Evolutionary conservation across 2,329 filamentous ascomycete genomes (phyloP), one percentile per base, ranked within the genome.

Genomic region (Aspergillus aculeatus): DNA sequence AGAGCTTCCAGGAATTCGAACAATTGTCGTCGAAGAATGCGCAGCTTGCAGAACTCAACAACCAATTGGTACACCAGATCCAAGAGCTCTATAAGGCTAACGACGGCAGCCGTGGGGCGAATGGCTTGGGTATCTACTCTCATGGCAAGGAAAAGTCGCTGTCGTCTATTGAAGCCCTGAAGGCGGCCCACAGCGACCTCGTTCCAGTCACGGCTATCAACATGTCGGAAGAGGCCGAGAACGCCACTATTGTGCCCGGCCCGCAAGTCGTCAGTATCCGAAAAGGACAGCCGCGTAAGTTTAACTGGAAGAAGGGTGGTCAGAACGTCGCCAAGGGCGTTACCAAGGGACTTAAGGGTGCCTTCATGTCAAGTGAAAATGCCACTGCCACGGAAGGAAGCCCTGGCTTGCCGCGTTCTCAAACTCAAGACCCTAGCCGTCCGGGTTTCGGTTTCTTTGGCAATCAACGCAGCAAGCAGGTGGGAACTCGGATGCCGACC

Each of bases 291-390:
- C 87, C 89, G 56, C 96, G 92, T 80, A 98, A 97, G 75, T 97
- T 97, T 79, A 96, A 96, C 79, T 98, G 95, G 93, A 96, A 97
- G 83, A 96, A 96, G 81, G 92, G 92, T 44, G 91, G 91, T 44
- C 94, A 96, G 77, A 93, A 91, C 58, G 89, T 98, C 68, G 93
- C 93, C 29, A 96, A 97, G 76, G 94, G 93, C 71, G 90, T 98
- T 54, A 90, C 90, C 62, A 97, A 97, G 80, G 92, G 93, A 55
- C 87, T 98, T 75, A 96, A 96, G 76, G 91, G 92, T 57, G 93
- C 93, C 5, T 96, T 97, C 61, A 89, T 88, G 53, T 89, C 89
- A 49, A 86, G 84, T 51, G 85, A 89, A 82, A 88, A 66, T 72
- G 81, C 64, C 58, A 70, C 65, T 58, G 69, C 64, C 54, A 67